Conservation (phyloP, 805 yeast species). For the Kodamaea nitidulidarum region DNA sequence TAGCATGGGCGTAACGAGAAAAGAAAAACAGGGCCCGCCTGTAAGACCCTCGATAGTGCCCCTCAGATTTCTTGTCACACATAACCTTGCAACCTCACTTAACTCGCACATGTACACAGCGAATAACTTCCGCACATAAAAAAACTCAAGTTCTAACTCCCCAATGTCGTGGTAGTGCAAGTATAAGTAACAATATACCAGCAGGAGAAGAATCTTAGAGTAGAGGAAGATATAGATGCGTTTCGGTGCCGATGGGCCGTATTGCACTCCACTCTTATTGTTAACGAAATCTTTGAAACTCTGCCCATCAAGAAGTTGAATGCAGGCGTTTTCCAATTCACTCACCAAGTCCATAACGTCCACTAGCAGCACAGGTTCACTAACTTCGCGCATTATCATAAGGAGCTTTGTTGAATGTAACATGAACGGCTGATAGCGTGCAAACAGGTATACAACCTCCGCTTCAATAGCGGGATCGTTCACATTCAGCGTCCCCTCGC, state of each 20-base stretch:
- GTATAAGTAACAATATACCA: constrained; percentile 17
- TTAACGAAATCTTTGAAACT: constrained; percentile 2
- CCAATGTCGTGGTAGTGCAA: constrained; percentile 16
- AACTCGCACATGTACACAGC: constrained; percentile 15
- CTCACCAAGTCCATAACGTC: constrained; percentile 31
- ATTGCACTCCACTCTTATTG: neutral
- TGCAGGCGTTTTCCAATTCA: constrained; percentile 33
- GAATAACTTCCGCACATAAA: constrained; percentile 16
- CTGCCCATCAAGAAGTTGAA: constrained; percentile 20
- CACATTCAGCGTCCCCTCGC: constrained; percentile 33
- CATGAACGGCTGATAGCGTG: constrained; percentile 29
- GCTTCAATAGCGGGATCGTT: constrained; percentile 39
- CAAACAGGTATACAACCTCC: constrained; percentile 33
- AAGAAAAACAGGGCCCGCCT: neutral
- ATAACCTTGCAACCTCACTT: constrained; percentile 1
- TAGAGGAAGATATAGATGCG: constrained; percentile 12
- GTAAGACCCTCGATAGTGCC: neutral
- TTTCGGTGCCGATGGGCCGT: constrained; percentile 5
- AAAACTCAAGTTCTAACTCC: constrained; percentile 12
- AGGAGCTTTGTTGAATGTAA: constrained; percentile 21
- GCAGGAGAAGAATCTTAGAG: constrained; percentile 14
- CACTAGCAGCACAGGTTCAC: constrained; percentile 31
- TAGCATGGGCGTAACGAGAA: constrained; percentile 8
- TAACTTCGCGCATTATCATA: constrained; percentile 33
- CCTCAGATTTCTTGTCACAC: neutral